Evolutionary conservation across 2,329 filamentous ascomycete species (phyloP).

Genomic region (Bipolaris gigantea): DNA sequence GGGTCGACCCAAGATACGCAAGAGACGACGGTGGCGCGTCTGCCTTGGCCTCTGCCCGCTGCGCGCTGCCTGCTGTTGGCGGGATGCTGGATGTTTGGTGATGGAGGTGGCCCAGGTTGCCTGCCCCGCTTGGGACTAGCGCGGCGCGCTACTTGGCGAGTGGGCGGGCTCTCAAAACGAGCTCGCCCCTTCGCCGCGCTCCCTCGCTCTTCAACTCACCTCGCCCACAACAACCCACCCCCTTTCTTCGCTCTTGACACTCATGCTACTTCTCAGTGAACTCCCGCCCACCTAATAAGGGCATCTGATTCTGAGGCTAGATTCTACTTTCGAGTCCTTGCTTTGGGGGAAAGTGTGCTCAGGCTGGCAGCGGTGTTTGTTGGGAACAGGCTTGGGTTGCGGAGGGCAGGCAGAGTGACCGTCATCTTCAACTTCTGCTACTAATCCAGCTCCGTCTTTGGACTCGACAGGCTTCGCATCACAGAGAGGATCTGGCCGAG

Average conservation of each 20-base stretch:
- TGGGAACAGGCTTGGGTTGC: constrained; percentile 29
- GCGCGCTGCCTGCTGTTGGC: background rate
- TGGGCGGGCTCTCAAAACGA: constrained; percentile 25
- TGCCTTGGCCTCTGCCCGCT: constrained; percentile 19
- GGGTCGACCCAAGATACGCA: background rate
- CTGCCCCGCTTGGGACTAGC: constrained; percentile 25
- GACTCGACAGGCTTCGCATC: constrained; percentile 28
- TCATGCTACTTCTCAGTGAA: constrained; percentile 44
- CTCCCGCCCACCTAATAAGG: constrained; percentile 45
- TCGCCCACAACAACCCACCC: constrained; percentile 21
- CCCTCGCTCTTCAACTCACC: constrained; percentile 31
- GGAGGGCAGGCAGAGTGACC: constrained; percentile 39
- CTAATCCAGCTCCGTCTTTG: constrained; percentile 39
- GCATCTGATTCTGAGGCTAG: constrained; percentile 43
- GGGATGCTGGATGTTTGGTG: constrained; percentile 6
- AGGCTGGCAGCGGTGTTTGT: constrained; percentile 38
- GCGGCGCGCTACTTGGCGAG: constrained; percentile 22
- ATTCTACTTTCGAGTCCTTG: constrained; percentile 36
- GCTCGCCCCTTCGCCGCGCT: constrained; percentile 26
- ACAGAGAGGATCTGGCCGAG: constrained; percentile 20
- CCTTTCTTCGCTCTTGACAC: constrained; percentile 37
- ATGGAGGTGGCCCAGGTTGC: constrained; percentile 17
- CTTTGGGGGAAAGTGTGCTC: constrained; percentile 38
- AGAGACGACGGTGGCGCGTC: constrained; percentile 25
- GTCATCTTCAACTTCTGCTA: constrained; percentile 34